Evolutionary conservation across 1,284 basidiomycete genomes (phyloP).

Genomic region (Entoloma clypeatum): DNA sequence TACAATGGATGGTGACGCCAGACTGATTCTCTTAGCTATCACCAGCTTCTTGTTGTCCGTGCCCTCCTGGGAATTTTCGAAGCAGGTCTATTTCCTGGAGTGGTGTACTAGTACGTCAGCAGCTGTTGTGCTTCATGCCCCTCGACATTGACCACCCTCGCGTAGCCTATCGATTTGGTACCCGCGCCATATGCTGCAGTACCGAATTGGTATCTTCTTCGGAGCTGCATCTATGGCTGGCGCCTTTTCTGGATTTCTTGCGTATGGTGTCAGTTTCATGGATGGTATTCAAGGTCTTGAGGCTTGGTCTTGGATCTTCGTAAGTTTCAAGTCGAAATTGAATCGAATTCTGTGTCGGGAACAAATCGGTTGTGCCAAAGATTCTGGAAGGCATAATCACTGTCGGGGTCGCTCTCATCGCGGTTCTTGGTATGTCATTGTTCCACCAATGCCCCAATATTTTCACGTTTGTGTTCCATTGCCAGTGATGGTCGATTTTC

Average conservation of each 20-base stretch:
- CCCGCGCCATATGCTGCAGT: conserved; percentile 46
- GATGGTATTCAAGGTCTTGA: conserved; percentile 36
- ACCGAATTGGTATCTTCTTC: conserved; percentile 51
- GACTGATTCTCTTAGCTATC: conserved; percentile 39
- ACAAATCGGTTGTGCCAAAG: conserved; percentile 26
- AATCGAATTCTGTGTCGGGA: background rate
- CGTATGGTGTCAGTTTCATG: conserved; percentile 45
- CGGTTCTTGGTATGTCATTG: conserved; percentile 38
- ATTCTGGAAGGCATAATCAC: conserved; percentile 56
- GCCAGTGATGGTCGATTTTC: conserved; percentile 56
- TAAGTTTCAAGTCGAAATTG: conserved; percentile 25
- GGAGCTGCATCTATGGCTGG: conserved; percentile 43
- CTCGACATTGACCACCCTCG: background rate
- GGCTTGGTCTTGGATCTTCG: conserved; percentile 52
- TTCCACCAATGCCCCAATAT: background rate
- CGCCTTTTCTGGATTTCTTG: conserved; percentile 44
- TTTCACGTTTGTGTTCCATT: background rate
- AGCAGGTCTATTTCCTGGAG: conserved; percentile 69
- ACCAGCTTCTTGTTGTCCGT: conserved; percentile 56
- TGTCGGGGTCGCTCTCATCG: conserved; percentile 40
- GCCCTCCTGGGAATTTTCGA: conserved; percentile 64
- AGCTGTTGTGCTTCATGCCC: background rate
- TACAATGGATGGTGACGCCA: too few species aligned
- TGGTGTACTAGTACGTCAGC: conserved; percentile 51
- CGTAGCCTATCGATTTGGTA: conserved; percentile 48